Percentiles rank a stretch among this genome's conserved stretches.
Evolutionary conservation across 257 asterid species (phyloP).

Genomic region (Penstemon newberryi): DNA sequence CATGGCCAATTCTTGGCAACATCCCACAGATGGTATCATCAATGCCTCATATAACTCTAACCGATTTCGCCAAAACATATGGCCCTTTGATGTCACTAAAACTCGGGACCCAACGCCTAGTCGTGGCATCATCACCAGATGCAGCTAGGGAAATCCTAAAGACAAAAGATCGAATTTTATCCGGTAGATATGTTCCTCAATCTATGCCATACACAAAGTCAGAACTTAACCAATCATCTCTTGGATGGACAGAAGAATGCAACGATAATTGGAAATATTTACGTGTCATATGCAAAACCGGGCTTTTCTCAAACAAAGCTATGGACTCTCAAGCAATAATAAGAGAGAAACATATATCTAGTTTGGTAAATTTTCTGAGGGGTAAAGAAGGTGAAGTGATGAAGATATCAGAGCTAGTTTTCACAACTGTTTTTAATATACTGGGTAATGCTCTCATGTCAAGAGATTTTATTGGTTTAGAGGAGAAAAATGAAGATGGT

Average conservation of each 20-base stretch:
- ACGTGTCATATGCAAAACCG: constrained; percentile 31
- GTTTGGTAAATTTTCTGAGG: constrained; percentile 40
- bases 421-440: constrained; percentile 37
- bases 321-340: constrained; percentile 28
- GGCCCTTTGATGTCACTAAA: constrained; percentile 42
- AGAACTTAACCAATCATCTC: constrained; percentile 30
- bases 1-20: constrained; percentile 50
- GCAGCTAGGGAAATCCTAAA: constrained; percentile 44
- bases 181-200: constrained; percentile 34
- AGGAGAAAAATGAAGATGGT: not conserved
- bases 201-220: constrained; percentile 9
- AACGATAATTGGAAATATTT: constrained; percentile 32
- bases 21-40: constrained; percentile 24
- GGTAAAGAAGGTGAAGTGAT: constrained; percentile 27
- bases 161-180: constrained; percentile 33
- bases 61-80: constrained; percentile 34
- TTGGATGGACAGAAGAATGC: constrained; percentile 31
- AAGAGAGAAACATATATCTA: constrained; percentile 37
- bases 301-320: constrained; percentile 37
- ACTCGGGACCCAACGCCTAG: constrained; percentile 32
- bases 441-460: constrained; percentile 38
- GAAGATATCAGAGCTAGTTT: constrained; percentile 32
- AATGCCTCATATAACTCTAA: constrained; percentile 26
- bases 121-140: constrained; percentile 48
- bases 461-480: constrained; percentile 29